phyloP scores from a whole-genome alignment of 2,329 filamentous ascomycete genomes.

The Microsporum canis region DNA sequence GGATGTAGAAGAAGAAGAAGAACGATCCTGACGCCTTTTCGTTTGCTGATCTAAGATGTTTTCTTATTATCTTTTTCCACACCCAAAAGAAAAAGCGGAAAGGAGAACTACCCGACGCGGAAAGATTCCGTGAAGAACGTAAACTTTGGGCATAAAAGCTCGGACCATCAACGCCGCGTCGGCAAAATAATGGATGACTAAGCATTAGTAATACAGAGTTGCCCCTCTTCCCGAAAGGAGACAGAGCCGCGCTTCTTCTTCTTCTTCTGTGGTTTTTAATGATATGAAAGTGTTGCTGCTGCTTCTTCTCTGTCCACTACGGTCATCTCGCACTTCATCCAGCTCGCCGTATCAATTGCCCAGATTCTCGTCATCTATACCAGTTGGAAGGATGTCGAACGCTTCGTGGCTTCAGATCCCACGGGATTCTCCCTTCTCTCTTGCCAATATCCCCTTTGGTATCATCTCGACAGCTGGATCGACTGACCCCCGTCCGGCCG shows the following conservation, averaged over 20 bases:
- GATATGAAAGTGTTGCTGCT: conserved; percentile 1
- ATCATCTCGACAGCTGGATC: conserved; percentile 57
- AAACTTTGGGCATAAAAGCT: background rate
- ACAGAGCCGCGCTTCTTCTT: background rate
- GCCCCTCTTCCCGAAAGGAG: background rate
- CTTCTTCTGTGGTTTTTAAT: background rate
- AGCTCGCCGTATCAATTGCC: background rate
- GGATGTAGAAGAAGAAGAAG: background rate
- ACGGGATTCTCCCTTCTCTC: conserved; percentile 54
- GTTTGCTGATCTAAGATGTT: too few relatives aligned
- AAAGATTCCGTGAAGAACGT: conserved; percentile 6
- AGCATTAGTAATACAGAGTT: background rate
- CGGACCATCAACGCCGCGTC: background rate
- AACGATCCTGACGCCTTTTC: background rate
- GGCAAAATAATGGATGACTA: background rate
- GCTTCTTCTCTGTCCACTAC: background rate
- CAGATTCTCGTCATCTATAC: background rate
- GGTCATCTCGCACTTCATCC: background rate
- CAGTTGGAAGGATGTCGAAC: conserved; percentile 16
- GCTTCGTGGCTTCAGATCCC: conserved; percentile 52
- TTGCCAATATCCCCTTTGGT: conserved; percentile 74
- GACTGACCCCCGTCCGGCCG: conserved; percentile 49
- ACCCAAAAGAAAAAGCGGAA: background rate
- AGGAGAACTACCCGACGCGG: conserved; percentile 11
- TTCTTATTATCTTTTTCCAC: background rate